Base-by-base conservation (phyloP, 2,329 filamentous ascomycete genomes). In the Fulvia fulva region DNA sequence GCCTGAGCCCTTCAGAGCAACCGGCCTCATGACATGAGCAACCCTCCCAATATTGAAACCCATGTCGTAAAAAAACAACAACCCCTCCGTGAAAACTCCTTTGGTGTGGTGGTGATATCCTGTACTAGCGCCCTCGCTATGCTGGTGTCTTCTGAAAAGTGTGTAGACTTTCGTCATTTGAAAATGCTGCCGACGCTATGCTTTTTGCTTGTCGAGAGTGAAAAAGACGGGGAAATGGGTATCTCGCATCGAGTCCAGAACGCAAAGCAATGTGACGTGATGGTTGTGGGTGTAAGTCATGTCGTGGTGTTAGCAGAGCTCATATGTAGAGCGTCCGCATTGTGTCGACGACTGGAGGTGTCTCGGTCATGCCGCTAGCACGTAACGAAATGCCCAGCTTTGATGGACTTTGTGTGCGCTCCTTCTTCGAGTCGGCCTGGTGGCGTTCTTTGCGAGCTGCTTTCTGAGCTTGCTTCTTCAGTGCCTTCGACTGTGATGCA, bases 401-500 rank as follows among this genome's bases (percentile, higher is more conserved):
- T 1, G 65, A 58, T 3, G 67, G 58, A n/a, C 61, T 64, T 14
- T 64, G 55, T n/a, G 58, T 55, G n/a, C 59, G 53, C 8, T 25
- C 53, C 41, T 34, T 41, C 34, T 65, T 59, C n/a, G 62, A 26
- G 25, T 61, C 58, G 7, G 60, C 67, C 53, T 73, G 71, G 41
- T 70, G 65, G 8, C 75, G 71, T 58, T 75, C 71, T 56, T 74
- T 75, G 30, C 72, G 68, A 25, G 74, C 75, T 14, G 73, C 71
- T 55, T 77, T 77, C 56, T 76, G 74, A 6, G 73, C 73, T 53
- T 70, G 70, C 68, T 77, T 77, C 62, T 74, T 72, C 45, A 74
- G 71, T 54, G 73, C 71, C 57, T 74, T 74, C 30, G 67, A 68
- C 25, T 58, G 30, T 71, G 70, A 37, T 21, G 47, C 47, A 50